phyloP scores from a whole-genome alignment of 192 early-diverging fungal species.

The Podila epigama region DNA sequence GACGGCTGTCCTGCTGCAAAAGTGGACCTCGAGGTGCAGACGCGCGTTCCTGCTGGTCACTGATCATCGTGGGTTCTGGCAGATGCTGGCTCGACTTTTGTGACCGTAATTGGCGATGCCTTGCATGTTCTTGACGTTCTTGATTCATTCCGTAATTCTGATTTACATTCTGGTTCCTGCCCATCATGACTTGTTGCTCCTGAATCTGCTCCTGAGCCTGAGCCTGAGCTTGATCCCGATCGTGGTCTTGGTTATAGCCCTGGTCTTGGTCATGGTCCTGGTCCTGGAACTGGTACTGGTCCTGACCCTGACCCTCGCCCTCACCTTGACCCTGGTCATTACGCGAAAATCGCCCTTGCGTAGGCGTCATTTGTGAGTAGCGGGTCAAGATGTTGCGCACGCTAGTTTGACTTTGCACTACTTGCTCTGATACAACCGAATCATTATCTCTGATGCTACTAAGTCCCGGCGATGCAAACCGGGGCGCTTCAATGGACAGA shows the following conservation, averaged over 20 bases:
- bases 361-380: slow-evolving; percentile 13
- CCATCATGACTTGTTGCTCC: too few relatives aligned
- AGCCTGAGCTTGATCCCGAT: too few relatives aligned
- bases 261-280: too few relatives aligned
- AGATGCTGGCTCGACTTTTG: neutral
- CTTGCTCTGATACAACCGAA: neutral
- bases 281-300: too few relatives aligned
- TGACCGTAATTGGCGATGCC: neutral
- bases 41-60: neutral
- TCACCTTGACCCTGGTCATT: neutral
- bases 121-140: neutral
- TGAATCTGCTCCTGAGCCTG: too few relatives aligned
- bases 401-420: slow-evolving; percentile 19
- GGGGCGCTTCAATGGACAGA: neutral
- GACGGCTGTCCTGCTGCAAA: neutral
- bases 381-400: slow-evolving; percentile 30
- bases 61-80: neutral
- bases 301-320: neutral
- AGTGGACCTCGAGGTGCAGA: neutral
- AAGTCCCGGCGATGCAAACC: neutral
- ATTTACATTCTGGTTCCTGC: too few relatives aligned
- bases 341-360: neutral
- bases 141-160: too few relatives aligned
- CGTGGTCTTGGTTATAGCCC: too few relatives aligned
- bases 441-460: neutral